These are phyloP conservation scores for Akanthomyces lecanii DNA, from an alignment of 2,329 filamentous ascomycete species.

Conservation along the genomic window DNA sequence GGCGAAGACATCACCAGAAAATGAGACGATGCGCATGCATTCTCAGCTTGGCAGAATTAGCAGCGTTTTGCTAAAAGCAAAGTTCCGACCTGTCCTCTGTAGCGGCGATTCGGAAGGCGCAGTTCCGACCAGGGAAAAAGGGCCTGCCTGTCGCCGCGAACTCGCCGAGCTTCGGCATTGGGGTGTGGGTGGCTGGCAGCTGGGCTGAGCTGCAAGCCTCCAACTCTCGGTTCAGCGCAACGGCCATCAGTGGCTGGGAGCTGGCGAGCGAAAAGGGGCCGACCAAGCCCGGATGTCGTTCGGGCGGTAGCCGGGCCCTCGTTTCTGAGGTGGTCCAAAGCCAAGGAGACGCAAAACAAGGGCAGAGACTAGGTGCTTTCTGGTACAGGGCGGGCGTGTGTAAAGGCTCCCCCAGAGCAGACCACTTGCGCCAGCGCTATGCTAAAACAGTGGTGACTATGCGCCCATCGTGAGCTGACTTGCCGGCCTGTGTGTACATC, in stretches of 20 bases:
- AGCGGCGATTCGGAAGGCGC: not conserved
- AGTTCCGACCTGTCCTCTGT: not conserved
- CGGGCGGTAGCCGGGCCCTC: constrained; percentile 1
- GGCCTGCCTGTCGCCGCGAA: not conserved
- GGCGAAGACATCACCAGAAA: not conserved
- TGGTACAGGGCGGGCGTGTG: not conserved
- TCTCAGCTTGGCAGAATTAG: not conserved
- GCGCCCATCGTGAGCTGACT: not conserved
- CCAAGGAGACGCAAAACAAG: not conserved
- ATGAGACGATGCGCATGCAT: not conserved
- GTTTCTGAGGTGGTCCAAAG: not conserved
- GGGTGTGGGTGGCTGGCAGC: not conserved
- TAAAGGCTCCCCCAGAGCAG: not conserved
- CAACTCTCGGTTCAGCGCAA: not conserved
- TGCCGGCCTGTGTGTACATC: not conserved
- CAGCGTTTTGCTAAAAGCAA: not conserved
- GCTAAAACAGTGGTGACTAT: not conserved
- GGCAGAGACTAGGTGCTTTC: not conserved
- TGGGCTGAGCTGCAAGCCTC: not conserved
- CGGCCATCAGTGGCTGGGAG: not conserved
- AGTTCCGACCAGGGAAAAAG: not conserved
- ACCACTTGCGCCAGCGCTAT: not conserved
- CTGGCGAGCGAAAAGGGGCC: not conserved
- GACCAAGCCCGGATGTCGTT: constrained; percentile 1
- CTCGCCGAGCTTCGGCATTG: not conserved